phyloP scores from a whole-genome alignment of 1,139 yeast genomes.

The Sugiyamaella grinbergsii region DNA sequence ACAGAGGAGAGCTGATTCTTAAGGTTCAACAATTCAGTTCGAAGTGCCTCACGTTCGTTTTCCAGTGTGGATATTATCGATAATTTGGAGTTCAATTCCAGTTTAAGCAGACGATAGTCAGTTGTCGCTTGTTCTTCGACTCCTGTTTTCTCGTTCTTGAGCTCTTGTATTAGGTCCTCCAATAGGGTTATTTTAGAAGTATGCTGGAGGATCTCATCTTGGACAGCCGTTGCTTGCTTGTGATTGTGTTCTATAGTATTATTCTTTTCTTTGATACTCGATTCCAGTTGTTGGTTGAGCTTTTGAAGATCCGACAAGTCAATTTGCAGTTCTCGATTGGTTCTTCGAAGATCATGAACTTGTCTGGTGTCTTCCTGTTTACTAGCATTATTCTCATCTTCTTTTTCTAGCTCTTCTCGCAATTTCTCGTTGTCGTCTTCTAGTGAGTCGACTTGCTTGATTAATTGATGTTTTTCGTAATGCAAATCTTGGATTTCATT shows the following conservation, averaged over 20 bases:
- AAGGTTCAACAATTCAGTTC: conserved; percentile 10
- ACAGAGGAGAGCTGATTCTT: conserved; percentile 12
- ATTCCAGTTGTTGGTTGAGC: conserved; percentile 32
- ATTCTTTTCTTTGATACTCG: conserved; percentile 31
- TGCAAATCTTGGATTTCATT: conserved; percentile 28
- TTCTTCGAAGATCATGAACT: conserved; percentile 17
- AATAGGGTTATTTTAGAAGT: conserved; percentile 15
- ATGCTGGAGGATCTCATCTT: conserved; percentile 20
- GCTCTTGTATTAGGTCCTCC: conserved; percentile 18
- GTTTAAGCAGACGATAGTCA: conserved; percentile 3
- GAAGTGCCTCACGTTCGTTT: conserved; percentile 10
- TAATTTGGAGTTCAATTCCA: conserved; percentile 16
- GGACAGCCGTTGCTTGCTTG: conserved; percentile 16
- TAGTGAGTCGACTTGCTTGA: conserved; percentile 27
- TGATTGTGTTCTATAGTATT: conserved; percentile 18
- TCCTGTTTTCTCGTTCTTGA: neutral
- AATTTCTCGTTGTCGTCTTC: conserved; percentile 26
- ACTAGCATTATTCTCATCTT: neutral
- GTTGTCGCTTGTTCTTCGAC: neutral
- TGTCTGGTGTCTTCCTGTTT: conserved; percentile 6
- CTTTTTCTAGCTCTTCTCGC: conserved; percentile 17
- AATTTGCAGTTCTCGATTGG: conserved; percentile 18
- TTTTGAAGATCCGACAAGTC: conserved; percentile 24
- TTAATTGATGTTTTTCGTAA: conserved; percentile 15
- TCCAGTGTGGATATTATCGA: conserved; percentile 7